phyloP scores from a whole-genome alignment of 768 basidiomycete species.

The Trametes villosa region DNA sequence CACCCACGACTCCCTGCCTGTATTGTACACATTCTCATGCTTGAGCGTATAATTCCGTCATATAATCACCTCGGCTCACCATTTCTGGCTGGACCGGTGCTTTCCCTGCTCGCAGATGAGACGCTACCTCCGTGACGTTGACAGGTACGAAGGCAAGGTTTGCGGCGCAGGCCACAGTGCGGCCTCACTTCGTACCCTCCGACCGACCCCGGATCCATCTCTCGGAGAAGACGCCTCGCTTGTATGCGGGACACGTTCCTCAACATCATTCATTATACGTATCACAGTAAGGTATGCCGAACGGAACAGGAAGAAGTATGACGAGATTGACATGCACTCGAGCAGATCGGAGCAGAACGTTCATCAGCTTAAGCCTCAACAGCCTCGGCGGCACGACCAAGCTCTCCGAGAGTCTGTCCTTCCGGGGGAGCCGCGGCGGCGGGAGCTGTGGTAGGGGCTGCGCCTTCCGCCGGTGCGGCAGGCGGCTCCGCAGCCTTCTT shows the following conservation, averaged over 20 bases:
- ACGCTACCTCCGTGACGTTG: background rate
- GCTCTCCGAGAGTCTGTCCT: conserved; percentile 10
- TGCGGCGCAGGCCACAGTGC: background rate
- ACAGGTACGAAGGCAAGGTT: background rate
- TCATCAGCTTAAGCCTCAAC: conserved; percentile 14
- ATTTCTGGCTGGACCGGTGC: background rate
- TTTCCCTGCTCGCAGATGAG: background rate
- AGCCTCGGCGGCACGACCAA: conserved; percentile 21
- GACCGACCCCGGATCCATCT: background rate
- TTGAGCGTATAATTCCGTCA: conserved; percentile 12
- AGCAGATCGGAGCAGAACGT: background rate
- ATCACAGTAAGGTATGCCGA: conserved; percentile 2
- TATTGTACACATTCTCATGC: conserved; percentile 17
- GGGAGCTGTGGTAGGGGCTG: conserved; percentile 8
- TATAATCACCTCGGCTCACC: conserved; percentile 9
- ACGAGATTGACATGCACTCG: background rate
- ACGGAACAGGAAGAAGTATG: background rate
- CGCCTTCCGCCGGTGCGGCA: conserved; percentile 6
- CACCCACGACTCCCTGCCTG: background rate
- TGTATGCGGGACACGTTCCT: background rate
- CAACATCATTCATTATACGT: background rate
- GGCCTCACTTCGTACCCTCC: background rate
- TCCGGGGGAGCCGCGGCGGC: conserved; percentile 14
- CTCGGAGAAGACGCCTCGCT: background rate
- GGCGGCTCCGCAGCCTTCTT: conserved; percentile 27